Base-by-base conservation (phyloP, 2,329 filamentous ascomycete species). In the Leptographium procerum region DNA sequence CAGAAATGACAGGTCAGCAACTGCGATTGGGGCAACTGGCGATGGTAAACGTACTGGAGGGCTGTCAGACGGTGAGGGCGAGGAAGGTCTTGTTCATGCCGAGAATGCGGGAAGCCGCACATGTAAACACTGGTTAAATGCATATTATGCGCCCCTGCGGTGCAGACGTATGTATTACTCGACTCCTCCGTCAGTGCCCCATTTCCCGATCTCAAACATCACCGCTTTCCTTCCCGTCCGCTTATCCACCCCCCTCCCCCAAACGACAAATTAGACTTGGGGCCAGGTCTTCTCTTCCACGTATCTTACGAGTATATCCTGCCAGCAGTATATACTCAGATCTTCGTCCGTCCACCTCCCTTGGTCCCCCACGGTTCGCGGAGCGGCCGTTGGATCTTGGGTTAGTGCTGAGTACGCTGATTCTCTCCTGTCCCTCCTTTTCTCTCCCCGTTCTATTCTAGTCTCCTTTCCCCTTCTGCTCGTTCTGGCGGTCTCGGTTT, bases 171-270 rank as follows among this genome's bases (percentile, higher is more conserved):
- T 26, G 50, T 52, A 47, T 29, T 57, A 52, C 24, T 51, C 54
- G 28, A 40, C 33, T 24, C 45, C n/a, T 11, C 29, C 11, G 24
- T n/a, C 13, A 34, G 40, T 16, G 33, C 53, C 57, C 57, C 57
- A 56, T 59, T 59, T 59, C 57, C 53, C 34, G 52, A 56, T 56
- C 57, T 56, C 53, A 59, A 56, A 59, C 57, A 59, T 59, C 57
- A 59, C 57, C 57, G 57, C 57, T 51, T 40, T 58, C 52, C 52
- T 47, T 56, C 57, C 53, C 45, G 34, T 51, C 52, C 34, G 47
- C 52, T 52, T 43, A 51, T 43, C 47, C 52, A 54, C 43, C 33
- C 43, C 52, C 16, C 52, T 16, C 43, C 36, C 56, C 26, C n/a
- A n/a, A 50, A 40, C 43, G 43, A 56, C 40, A 48, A 33, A 7